Base-by-base conservation (phyloP, 768 basidiomycete species). In the Rubroboletus satanas region DNA sequence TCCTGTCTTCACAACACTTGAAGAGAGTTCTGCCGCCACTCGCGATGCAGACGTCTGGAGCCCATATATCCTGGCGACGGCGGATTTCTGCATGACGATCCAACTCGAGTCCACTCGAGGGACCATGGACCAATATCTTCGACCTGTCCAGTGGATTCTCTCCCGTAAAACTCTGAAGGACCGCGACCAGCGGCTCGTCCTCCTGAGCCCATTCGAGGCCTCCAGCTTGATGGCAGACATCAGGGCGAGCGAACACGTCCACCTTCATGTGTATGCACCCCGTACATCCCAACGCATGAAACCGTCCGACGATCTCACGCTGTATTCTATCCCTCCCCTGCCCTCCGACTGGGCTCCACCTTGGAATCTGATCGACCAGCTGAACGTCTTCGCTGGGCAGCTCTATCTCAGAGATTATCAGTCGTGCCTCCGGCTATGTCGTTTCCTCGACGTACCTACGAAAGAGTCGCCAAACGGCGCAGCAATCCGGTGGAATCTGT, bases 181-280 rank as follows among this genome's bases (percentile, higher is more conserved):
- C 3, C 32, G 7, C 23, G 7, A 23, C 21, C 41, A 12, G 9
- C 1, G 21, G 6, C 39, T 39, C 5, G 39, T 39, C 6, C 9
- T 39, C 9, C 5, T 39, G 18, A 39, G 10, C 60, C 70, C 72
- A 11, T 64, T 52, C 49, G 77, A 79, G 54, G 74, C 64, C 15
- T 64, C 79, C 42, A 49, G 47, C 32, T 65, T 77, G n/a, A 64
- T 78, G 15, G 64, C 75, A 64, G 38, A 35, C 0, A 75, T 80
- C 51, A 72, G 69, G 15, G 26, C 29, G 11, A 71, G 69, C 58
- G 56, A 65, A 11, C 7, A 51, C 7, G 73, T 75, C 8, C 64
- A 71, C 48, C 68, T 79, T 8, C 77, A 78, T 57, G 29, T 73
- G 0, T 79, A 79, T 47, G 59, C 74, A 3, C 75, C 78, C 2